A percentile compares a stretch with the other conserved stretches of the same genome.
Evolutionary conservation across 257 asterid species (phyloP).

Genomic region (Solanum arcanum): DNA sequence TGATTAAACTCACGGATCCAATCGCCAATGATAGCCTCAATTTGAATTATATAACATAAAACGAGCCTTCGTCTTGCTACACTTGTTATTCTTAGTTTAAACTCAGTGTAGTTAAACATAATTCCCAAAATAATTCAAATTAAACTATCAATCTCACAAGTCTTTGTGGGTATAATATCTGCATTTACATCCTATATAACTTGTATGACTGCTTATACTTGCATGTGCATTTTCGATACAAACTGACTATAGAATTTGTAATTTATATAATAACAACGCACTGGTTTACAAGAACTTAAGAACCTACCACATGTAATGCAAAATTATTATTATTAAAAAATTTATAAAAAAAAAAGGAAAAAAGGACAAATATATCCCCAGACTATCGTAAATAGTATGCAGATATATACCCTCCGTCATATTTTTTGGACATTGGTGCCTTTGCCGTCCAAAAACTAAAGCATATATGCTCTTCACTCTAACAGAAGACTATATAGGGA

Average conservation of each 20-base stretch:
- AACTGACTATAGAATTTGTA: neutral
- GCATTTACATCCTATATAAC: neutral
- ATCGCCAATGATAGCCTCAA: too few species aligned
- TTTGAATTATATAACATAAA: too few species aligned
- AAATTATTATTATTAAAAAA: neutral
- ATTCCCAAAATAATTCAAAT: neutral
- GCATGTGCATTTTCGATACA: neutral
- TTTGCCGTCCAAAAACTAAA: too few species aligned
- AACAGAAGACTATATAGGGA: too few species aligned
- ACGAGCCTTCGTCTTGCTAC: neutral
- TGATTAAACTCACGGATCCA: too few species aligned
- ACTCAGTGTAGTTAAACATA: neutral
- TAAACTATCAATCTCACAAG: neutral
- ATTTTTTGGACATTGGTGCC: too few species aligned
- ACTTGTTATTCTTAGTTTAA: neutral
- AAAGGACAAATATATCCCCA: accelerated
- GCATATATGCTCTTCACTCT: too few species aligned
- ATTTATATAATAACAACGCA: neutral
- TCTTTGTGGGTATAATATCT: neutral
- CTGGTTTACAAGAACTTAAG: neutral
- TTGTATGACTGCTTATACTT: neutral
- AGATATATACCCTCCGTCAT: too few species aligned
- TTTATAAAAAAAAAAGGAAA: too few species aligned
- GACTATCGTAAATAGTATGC: too few species aligned
- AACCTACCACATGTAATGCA: neutral